Conservation (phyloP, 2,329 filamentous ascomycete genomes). For the Claviceps citrina region DNA sequence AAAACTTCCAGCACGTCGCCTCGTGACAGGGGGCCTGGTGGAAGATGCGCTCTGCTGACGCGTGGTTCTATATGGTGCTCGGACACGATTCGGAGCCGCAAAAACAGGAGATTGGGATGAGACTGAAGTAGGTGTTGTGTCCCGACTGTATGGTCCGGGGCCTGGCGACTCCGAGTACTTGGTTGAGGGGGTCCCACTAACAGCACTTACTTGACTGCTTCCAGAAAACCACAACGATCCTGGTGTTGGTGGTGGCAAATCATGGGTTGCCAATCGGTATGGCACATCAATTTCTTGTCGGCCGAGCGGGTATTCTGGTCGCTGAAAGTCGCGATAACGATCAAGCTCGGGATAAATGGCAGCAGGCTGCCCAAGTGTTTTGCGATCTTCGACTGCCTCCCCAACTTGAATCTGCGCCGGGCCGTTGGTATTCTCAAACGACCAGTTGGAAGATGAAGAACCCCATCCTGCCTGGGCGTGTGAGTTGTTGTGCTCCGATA, state of each 20-base stretch:
- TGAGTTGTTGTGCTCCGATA: slow-evolving; percentile 17
- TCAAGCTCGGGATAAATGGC: slow-evolving; percentile 46
- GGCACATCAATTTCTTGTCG: slow-evolving; percentile 29
- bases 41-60: slow-evolving; percentile 40
- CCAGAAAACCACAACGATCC: slow-evolving; percentile 38
- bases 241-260: slow-evolving; percentile 51
- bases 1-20: slow-evolving; percentile 40
- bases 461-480: slow-evolving; percentile 19
- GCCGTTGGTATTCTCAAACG: slow-evolving; percentile 23
- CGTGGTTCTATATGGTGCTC: slow-evolving; percentile 23
- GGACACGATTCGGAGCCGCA: slow-evolving; percentile 31
- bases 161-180: slow-evolving; percentile 58
- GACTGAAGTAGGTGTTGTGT: slow-evolving; percentile 64
- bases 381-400: slow-evolving; percentile 27
- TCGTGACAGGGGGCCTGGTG: slow-evolving; percentile 44
- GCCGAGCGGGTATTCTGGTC: slow-evolving; percentile 20
- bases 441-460: slow-evolving; percentile 20
- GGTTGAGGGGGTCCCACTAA: slow-evolving; percentile 60
- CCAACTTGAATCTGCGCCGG: slow-evolving; percentile 28
- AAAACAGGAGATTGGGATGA: slow-evolving; percentile 58
- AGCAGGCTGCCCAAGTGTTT: slow-evolving; percentile 23
- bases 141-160: slow-evolving; percentile 56
- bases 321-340: slow-evolving; percentile 37
- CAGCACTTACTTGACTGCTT: slow-evolving; percentile 39
- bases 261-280: slow-evolving; percentile 44